A percentile compares a stretch with the other conserved stretches of the same genome.
phyloP scores from a whole-genome alignment of 495 filamentous ascomycete genomes.

The Aspergillus olivimuriae region DNA sequence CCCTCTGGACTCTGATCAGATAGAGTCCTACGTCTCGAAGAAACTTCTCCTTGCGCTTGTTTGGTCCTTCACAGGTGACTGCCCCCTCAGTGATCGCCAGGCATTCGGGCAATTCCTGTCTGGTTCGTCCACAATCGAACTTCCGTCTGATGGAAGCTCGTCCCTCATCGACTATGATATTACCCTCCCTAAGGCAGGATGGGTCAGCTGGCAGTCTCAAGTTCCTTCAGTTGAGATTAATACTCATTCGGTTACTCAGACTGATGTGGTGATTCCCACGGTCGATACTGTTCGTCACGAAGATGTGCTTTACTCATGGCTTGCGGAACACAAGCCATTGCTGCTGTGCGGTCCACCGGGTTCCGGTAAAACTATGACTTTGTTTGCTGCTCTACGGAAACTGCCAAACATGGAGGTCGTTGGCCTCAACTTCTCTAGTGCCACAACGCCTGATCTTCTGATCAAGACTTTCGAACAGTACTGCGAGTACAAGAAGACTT shows the following conservation, averaged over 20 bases:
- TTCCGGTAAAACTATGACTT: constrained; percentile 98
- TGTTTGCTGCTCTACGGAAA: constrained; percentile 94
- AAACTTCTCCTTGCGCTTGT: constrained; percentile 85
- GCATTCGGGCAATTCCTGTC: constrained; percentile 77
- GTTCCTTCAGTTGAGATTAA: constrained; percentile 94
- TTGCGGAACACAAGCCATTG: constrained; percentile 96
- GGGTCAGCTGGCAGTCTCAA: constrained; percentile 88
- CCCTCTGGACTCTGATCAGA: constrained; percentile 78
- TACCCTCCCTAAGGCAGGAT: constrained; percentile 75
- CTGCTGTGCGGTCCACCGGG: constrained; percentile 95
- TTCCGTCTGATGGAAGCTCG: constrained; percentile 64
- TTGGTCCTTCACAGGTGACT: constrained; percentile 94
- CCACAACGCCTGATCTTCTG: constrained; percentile 92
- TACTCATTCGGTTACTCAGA: constrained; percentile 94
- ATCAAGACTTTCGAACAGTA: constrained; percentile 99
- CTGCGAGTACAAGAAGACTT: constrained; percentile 97
- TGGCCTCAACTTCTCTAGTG: constrained; percentile 97
- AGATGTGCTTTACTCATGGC: constrained; percentile 96
- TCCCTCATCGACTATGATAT: constrained; percentile 96
- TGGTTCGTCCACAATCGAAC: constrained; percentile 73
- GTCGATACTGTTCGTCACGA: constrained; percentile 95
- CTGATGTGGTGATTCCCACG: constrained; percentile 95
- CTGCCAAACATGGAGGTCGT: constrained; percentile 98
- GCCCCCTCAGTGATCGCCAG: constrained; percentile 81
- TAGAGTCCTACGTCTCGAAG: constrained; percentile 85